Evolutionary conservation across 306 rosid species (phyloP).

Genomic region (Oxytropis ochrocephala): DNA sequence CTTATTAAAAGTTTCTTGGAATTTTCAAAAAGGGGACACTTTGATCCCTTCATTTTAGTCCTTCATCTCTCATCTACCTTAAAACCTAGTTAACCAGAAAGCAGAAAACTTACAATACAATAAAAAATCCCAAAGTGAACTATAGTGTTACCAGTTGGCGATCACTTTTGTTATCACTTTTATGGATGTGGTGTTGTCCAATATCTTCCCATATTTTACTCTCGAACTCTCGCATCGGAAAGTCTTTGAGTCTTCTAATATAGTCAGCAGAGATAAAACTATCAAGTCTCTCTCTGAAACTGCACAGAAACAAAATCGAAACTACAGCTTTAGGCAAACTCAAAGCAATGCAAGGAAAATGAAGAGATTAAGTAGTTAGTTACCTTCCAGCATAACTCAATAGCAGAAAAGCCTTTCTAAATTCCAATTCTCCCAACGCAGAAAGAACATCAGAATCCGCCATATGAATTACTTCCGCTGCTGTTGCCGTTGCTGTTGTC

Average conservation of each 20-base stretch:
- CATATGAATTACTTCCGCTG: not conserved
- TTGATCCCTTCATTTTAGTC: no score
- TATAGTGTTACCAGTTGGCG: slow-evolving; percentile 37
- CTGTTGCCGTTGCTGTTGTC: not conserved
- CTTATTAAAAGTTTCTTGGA: no score
- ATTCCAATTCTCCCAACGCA: slow-evolving; percentile 73
- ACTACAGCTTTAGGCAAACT: not conserved
- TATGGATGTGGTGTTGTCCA: slow-evolving; percentile 9
- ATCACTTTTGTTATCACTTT: slow-evolving; percentile 11
- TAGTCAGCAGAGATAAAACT: slow-evolving; percentile 18
- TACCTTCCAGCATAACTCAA: slow-evolving; percentile 59
- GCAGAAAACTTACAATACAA: no score
- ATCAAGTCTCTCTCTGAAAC: slow-evolving; percentile 28
- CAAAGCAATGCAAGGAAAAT: not conserved
- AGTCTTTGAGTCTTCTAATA: slow-evolving; percentile 35
- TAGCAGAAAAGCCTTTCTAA: slow-evolving; percentile 57
- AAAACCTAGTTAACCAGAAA: no score
- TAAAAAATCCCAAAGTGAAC: no score
- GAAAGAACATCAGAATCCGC: not conserved
- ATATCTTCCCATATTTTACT: slow-evolving; percentile 37
- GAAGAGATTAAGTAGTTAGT: not conserved
- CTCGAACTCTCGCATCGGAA: slow-evolving; percentile 47
- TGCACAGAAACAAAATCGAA: not conserved
- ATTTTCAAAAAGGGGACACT: no score
- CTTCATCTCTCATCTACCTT: no score